Conservation (phyloP, 1,139 yeast genomes). For the Kodamaea ohmeri region DNA sequence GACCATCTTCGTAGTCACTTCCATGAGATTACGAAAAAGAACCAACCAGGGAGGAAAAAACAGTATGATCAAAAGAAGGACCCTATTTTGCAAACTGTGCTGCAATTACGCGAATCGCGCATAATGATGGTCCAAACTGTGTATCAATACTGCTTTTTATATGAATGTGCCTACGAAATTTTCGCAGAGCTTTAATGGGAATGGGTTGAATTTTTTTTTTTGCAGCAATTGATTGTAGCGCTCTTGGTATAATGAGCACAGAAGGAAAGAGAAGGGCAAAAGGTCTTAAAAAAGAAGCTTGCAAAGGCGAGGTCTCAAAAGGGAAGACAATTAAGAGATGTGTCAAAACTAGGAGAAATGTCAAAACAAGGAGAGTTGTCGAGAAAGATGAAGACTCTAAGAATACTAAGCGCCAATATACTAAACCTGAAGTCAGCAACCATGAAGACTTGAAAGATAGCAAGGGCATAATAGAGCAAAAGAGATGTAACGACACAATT, state of each 20-base stretch:
- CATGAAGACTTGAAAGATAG: too few species aligned
- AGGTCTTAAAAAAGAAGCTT: too few species aligned
- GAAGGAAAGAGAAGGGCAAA: not conserved
- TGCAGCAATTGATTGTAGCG: slow-evolving; percentile 6
- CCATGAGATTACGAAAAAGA: slow-evolving; percentile 9
- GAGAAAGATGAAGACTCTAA: too few species aligned
- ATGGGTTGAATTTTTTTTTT: not conserved
- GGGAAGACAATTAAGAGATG: too few species aligned
- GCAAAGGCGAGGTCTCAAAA: too few species aligned
- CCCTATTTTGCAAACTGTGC: slow-evolving; percentile 35
- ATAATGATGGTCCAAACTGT: slow-evolving; percentile 69
- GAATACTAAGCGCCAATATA: too few species aligned
- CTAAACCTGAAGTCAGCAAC: too few species aligned
- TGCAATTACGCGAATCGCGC: slow-evolving; percentile 49
- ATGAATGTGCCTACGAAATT: slow-evolving; percentile 22
- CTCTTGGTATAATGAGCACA: too few species aligned
- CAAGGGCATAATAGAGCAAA: too few species aligned
- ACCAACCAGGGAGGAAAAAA: slow-evolving; percentile 6
- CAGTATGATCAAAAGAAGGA: slow-evolving; percentile 18
- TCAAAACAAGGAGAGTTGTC: too few species aligned
- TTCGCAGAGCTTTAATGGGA: not conserved
- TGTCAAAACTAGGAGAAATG: too few species aligned
- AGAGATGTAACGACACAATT: too few species aligned
- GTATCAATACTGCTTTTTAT: slow-evolving; percentile 53
- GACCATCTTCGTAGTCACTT: slow-evolving; percentile 49